Evolutionary conservation across 2,329 filamentous ascomycete genomes (phyloP).

Genomic region (Aspergillus viridinutans): DNA sequence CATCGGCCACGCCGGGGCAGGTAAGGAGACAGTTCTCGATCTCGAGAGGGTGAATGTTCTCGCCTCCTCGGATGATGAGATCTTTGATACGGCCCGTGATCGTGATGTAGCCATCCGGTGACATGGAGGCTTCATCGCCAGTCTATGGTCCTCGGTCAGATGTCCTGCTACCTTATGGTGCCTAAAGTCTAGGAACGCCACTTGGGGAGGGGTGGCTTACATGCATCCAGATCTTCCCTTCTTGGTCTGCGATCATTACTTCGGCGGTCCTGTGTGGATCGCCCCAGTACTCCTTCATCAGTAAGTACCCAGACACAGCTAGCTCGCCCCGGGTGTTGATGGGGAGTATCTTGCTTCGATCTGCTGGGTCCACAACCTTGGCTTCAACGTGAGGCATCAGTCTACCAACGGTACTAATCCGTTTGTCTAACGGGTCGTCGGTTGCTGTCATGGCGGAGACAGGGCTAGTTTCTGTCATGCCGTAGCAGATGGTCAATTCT

Average conservation of each 20-base stretch:
- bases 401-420: constrained; percentile 72
- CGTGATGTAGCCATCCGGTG: constrained; percentile 73
- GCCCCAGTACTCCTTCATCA: constrained; percentile 90
- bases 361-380: constrained; percentile 69
- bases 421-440: constrained; percentile 66
- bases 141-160: constrained; percentile 48
- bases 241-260: constrained; percentile 57
- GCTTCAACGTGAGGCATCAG: constrained; percentile 76
- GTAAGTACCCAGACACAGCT: constrained; percentile 74
- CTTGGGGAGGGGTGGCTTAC: constrained; percentile 26
- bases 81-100: constrained; percentile 95
- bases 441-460: constrained; percentile 74
- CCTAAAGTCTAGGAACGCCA: neutral
- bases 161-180: neutral
- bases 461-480: constrained; percentile 85
- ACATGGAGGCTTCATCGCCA: constrained; percentile 87
- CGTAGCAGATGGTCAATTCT: constrained; percentile 89
- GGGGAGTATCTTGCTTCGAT: constrained; percentile 57
- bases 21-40: constrained; percentile 82
- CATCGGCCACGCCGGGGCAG: constrained; percentile 67
- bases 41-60: constrained; percentile 94
- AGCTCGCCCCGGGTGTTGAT: constrained; percentile 72
- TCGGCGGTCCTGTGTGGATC: constrained; percentile 66
- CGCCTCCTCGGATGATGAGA: constrained; percentile 87
- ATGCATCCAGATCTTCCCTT: constrained; percentile 72